Conservation (phyloP, 305 asterid species). For the Fraxinus sp. region DNA sequence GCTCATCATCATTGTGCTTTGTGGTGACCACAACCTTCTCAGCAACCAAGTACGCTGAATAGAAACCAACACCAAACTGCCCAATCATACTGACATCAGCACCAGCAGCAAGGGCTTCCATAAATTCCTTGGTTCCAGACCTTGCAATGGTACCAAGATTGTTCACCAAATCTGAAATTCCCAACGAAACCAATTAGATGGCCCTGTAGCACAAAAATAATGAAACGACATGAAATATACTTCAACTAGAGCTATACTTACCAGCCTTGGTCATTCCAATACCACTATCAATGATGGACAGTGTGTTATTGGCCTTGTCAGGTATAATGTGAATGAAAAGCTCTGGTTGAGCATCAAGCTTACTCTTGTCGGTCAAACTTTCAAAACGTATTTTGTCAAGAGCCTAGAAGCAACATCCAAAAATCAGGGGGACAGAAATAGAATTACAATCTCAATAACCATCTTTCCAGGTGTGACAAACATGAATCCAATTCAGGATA, state of each 20-base stretch:
- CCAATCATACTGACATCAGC: constrained; percentile 46
- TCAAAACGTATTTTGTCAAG: not conserved
- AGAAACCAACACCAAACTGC: constrained; percentile 42
- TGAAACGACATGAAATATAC: not conserved
- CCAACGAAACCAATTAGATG: not conserved
- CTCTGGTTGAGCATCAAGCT: not conserved
- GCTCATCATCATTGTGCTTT: constrained; percentile 39
- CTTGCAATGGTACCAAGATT: constrained; percentile 42
- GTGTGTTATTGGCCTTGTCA: not conserved
- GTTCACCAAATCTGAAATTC: constrained; percentile 36
- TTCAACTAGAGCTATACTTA: not conserved
- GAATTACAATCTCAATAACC: not conserved
- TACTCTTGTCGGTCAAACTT: not conserved
- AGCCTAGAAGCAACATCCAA: not conserved
- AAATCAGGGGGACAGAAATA: not conserved
- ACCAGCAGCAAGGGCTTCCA: constrained; percentile 41
- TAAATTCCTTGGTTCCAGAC: constrained; percentile 39
- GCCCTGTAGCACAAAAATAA: not conserved
- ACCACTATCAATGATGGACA: not conserved
- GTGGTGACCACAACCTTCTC: constrained; percentile 35
- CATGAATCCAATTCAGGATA: not conserved
- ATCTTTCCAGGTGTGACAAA: not conserved
- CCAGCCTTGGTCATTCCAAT: not conserved
- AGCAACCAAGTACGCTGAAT: constrained; percentile 38
- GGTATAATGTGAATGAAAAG: not conserved